These are phyloP conservation scores for Verticillium albo-atrum DNA, from an alignment of 2,329 filamentous ascomycete species.

Conservation along the genomic window DNA sequence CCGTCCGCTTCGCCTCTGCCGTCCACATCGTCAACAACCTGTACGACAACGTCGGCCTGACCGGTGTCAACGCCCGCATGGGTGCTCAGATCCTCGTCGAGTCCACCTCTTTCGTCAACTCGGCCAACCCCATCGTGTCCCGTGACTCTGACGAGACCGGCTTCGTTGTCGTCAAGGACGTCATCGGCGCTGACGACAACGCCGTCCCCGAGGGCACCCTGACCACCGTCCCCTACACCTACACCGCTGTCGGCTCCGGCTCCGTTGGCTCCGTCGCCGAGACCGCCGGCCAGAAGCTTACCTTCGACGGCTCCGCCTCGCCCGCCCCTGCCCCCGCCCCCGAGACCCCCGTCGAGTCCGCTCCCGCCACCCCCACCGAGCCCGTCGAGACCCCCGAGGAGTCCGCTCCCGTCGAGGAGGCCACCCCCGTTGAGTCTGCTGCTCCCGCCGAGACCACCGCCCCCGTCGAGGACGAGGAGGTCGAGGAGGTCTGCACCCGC, in stretches of 20 bases:
- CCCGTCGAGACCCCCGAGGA: conserved; percentile 3
- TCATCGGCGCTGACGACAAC: conserved; percentile 40
- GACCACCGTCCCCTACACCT: conserved; percentile 45
- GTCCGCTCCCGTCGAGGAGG: not conserved
- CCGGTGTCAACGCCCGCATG: conserved; percentile 51
- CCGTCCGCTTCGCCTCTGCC: conserved; percentile 61
- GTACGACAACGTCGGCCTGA: conserved; percentile 34
- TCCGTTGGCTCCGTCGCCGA: conserved; percentile 37
- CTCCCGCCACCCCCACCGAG: not conserved
- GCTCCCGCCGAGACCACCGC: not conserved
- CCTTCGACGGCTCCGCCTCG: conserved; percentile 17
- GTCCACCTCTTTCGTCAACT: conserved; percentile 44
- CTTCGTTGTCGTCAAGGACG: conserved; percentile 35
- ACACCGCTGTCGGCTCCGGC: conserved; percentile 38
- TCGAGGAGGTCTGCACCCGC: conserved; percentile 3
- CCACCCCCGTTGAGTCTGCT: not conserved
- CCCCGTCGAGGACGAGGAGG: not conserved
- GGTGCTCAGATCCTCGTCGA: conserved; percentile 56
- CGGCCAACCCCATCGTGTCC: conserved; percentile 29
- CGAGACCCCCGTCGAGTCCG: not conserved
- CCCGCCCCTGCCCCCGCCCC: not conserved
- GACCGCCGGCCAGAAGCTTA: conserved; percentile 32
- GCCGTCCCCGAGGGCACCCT: conserved; percentile 46
- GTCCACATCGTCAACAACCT: conserved; percentile 54
- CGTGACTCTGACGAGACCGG: conserved; percentile 36